A percentile compares a stretch with the other conserved stretches of the same genome.
Conservation (phyloP, 805 yeast genomes). For the Saccharomyces kudriavzevii region DNA sequence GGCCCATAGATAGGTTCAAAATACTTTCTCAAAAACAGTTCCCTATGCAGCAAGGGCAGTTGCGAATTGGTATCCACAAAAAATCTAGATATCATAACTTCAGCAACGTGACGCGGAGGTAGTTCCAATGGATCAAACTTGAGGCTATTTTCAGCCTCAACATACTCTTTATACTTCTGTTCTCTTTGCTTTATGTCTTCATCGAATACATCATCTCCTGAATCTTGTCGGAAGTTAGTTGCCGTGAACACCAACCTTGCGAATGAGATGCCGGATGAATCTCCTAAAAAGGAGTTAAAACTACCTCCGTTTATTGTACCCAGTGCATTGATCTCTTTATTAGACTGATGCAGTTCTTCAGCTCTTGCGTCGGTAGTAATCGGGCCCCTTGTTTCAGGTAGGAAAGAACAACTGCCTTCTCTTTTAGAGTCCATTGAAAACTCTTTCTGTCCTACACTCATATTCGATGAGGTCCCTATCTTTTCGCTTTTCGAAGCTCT, state of each 20-base stretch:
- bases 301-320: conserved; percentile 20
- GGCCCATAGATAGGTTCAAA: conserved; percentile 78
- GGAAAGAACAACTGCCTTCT: not conserved
- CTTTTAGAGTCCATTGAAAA: not conserved
- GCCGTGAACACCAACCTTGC: conserved; percentile 75
- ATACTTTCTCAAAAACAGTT: conserved; percentile 54
- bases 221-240: conserved; percentile 44
- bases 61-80: conserved; percentile 80
- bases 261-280: conserved; percentile 58
- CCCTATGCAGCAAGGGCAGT: conserved; percentile 76
- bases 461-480: not conserved
- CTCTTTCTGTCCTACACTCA: not conserved
- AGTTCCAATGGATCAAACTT: conserved; percentile 30
- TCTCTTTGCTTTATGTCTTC: conserved; percentile 21
- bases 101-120: conserved; percentile 67
- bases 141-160: conserved; percentile 12
- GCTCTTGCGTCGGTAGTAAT: conserved; percentile 3
- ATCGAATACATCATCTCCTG: conserved; percentile 18
- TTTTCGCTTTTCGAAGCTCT: conserved; percentile 2
- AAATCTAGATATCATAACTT: conserved; percentile 51
- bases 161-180: conserved; percentile 13
- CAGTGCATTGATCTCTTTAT: conserved; percentile 15
- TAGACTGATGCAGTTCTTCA: conserved; percentile 18
- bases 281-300: conserved; percentile 37
- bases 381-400: conserved; percentile 6